Percentiles rank a stretch among this genome's conserved stretches.
These are phyloP conservation scores for Ceratocystis colombiana DNA, from an alignment of 2,329 filamentous ascomycete species.

Conservation along the genomic window DNA sequence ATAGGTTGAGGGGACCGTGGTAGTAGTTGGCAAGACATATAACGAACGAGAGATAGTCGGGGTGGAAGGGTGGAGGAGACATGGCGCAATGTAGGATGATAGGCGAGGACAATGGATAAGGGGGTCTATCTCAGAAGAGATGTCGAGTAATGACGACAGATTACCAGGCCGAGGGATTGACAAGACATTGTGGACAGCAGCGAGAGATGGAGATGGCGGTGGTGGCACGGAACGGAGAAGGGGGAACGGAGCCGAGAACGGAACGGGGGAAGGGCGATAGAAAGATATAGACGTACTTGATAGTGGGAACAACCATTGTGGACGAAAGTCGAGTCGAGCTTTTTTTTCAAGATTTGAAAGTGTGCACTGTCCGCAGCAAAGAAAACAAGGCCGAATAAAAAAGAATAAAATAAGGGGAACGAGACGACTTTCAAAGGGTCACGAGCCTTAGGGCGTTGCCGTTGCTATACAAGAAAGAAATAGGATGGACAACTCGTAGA, in stretches of 20 bases:
- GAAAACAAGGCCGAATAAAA: conserved; percentile 7
- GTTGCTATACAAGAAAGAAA: background rate
- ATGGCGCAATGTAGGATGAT: background rate
- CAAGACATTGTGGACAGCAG: conserved; percentile 1
- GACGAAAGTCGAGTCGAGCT: conserved; percentile 1
- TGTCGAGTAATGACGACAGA: background rate
- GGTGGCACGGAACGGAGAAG: background rate
- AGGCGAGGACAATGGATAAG: background rate
- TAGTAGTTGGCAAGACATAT: background rate
- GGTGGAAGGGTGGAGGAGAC: background rate
- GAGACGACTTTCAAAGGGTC: conserved; percentile 1
- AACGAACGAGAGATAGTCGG: background rate
- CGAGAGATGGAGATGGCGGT: background rate
- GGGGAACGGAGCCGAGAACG: background rate
- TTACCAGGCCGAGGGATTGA: background rate
- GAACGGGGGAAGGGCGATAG: background rate
- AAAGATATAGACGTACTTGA: conserved; percentile 43
- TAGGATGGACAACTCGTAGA: background rate
- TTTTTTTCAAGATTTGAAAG: background rate
- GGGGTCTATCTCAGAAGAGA: background rate
- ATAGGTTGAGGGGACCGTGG: background rate
- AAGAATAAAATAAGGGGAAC: conserved; percentile 5
- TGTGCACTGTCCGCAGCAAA: conserved; percentile 5
- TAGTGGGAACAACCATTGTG: conserved; percentile 54
- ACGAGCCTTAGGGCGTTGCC: conserved; percentile 2